Base-by-base conservation (phyloP, 2,329 filamentous ascomycete species). In the Colletotrichum ledebouriae region DNA sequence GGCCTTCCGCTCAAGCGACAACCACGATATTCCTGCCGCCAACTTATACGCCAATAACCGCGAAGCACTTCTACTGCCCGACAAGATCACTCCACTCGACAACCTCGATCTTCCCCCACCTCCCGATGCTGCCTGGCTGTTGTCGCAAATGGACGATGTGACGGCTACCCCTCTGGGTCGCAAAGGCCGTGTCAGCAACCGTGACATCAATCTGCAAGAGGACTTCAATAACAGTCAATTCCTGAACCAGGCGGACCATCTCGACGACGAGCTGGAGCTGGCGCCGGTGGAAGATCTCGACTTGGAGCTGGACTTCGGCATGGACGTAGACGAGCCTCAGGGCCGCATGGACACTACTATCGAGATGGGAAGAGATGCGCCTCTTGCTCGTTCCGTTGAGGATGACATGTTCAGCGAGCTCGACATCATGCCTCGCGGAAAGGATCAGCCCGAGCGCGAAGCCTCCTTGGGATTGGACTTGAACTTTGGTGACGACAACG, bases 1-100 rank as follows among this genome's bases (percentile, higher is more conserved):
- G 95, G 95, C 96, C 47, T 99, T 98, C 82, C 92, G 94, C 69
- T 93, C 95, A 20, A 93, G 90, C 55, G 95, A 95, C 72, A 98
- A 98, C 81, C 97, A 98, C 77, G 96, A 99, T 80, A 87, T 98
- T 74, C 64, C 70, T 33, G 93, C 94, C n/a, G 87, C 90, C 58
- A 93, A 92, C 75, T 85, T 95, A 15, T 91, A 93, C 74, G 86
- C 92, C 71, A 92, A 93, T 34, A 94, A 94, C 74, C 92, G 94
- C 56, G 93, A 94, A 77, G 91, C 94, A 33, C 87, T 98, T 71
- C 92, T 95, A 75, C 87, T 99, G 62, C 94, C 94, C 6, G 96
- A 99, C 82, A 91, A 92, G 61, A 92, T 99, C 73, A 98, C 96
- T 11, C 94, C 97, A 71, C 92, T 96, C 69, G 96, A 99, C 77